These are phyloP conservation scores for Chimonanthus salicifolius DNA, from an alignment of 164 flowering plant genomes.

Conservation along the genomic window DNA sequence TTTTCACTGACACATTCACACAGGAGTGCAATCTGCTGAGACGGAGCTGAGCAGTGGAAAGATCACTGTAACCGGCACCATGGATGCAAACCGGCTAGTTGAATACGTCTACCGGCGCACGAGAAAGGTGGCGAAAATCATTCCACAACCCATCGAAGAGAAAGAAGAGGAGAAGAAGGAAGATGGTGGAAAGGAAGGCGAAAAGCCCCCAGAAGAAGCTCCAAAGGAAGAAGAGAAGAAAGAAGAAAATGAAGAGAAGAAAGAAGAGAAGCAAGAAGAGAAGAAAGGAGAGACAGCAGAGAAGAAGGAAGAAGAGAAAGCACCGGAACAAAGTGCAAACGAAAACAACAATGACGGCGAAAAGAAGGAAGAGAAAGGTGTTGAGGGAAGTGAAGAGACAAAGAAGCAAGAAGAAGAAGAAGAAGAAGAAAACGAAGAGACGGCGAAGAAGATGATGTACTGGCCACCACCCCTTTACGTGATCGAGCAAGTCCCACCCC, in stretches of 20 bases:
- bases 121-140: slow-evolving; percentile 67
- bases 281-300: slow-evolving; percentile 5
- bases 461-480: slow-evolving; percentile 62
- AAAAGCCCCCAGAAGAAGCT: slow-evolving; percentile 26
- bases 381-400: slow-evolving; percentile 12
- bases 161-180: slow-evolving; percentile 30
- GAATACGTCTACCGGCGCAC: slow-evolving; percentile 84
- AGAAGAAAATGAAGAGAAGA: slow-evolving; percentile 15
- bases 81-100: slow-evolving; percentile 71
- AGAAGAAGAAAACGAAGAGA: slow-evolving; percentile 31
- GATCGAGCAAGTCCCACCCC: slow-evolving; percentile 73
- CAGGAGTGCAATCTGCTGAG: slow-evolving; percentile 79
- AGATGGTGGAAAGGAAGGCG: slow-evolving; percentile 18
- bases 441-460: slow-evolving; percentile 56
- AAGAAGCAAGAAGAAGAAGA: slow-evolving; percentile 17
- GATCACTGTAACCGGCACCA: slow-evolving; percentile 82
- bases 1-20: background rate
- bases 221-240: slow-evolving; percentile 30
- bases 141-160: slow-evolving; percentile 50
- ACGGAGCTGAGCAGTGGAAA: slow-evolving; percentile 60
- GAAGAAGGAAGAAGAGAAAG: slow-evolving; percentile 22
- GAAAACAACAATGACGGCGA: slow-evolving; percentile 8
- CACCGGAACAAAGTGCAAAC: background rate
- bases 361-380: slow-evolving; percentile 12
- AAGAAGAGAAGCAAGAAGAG: slow-evolving; percentile 13